Percentiles rank a stretch among this genome's conserved stretches.
Conservation (phyloP, 2,329 filamentous ascomycete species). For the Sphaceloma murrayae region DNA sequence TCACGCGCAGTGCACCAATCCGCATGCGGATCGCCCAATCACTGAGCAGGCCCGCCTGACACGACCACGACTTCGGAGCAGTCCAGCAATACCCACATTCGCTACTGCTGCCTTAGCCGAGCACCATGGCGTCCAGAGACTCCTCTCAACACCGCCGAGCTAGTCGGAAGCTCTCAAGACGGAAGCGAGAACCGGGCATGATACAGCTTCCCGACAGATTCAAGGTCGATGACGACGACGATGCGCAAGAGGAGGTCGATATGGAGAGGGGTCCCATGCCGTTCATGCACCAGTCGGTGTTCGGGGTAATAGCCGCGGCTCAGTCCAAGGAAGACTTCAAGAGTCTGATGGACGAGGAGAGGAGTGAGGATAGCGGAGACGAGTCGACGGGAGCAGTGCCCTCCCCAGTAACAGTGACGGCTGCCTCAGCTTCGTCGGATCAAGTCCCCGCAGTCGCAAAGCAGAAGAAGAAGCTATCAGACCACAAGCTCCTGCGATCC, state of each 20-base stretch:
- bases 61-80: background rate
- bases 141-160: slow-evolving; percentile 14
- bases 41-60: slow-evolving; percentile 11
- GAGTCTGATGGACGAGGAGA: slow-evolving; percentile 25
- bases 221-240: slow-evolving; percentile 25
- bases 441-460: slow-evolving; percentile 25
- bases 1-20: slow-evolving; percentile 11
- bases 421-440: no score
- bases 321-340: slow-evolving; percentile 76
- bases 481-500: slow-evolving; percentile 56
- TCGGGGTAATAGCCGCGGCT: slow-evolving; percentile 82
- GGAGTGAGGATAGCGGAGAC: slow-evolving; percentile 18
- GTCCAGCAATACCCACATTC: background rate
- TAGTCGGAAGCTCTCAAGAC: slow-evolving; percentile 12
- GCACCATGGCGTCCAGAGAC: slow-evolving; percentile 12
- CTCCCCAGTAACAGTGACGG: no score
- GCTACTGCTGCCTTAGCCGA: background rate
- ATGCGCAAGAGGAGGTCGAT: slow-evolving; percentile 41
- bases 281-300: slow-evolving; percentile 90
- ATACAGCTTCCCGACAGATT: slow-evolving; percentile 23
- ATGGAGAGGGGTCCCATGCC: slow-evolving; percentile 42
- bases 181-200: slow-evolving; percentile 13
- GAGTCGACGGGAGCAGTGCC: slow-evolving; percentile 8
- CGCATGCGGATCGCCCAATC: slow-evolving; percentile 8
- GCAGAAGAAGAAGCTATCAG: slow-evolving; percentile 53